A percentile compares a stretch with the other conserved stretches of the same genome.
Conservation (phyloP, 73 alveolate species). For the Tetrahymena malaccensis region DNA sequence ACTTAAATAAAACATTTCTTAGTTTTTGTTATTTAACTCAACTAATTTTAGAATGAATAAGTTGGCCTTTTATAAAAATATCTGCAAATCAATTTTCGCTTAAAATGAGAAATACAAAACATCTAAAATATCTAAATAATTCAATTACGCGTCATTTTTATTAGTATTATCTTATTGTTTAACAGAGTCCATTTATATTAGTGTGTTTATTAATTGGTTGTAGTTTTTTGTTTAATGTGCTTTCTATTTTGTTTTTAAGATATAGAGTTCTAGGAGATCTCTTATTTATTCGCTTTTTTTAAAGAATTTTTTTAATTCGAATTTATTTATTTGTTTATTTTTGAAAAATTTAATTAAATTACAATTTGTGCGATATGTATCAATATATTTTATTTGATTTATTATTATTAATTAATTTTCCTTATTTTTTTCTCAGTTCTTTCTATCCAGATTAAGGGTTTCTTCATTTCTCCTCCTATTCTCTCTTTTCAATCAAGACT, state of each 20-base stretch:
- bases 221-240: background rate
- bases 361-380: background rate
- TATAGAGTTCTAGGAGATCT: background rate
- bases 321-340: background rate
- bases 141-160: background rate
- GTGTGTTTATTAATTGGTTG: background rate
- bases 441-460: background rate
- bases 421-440: background rate
- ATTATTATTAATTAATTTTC: background rate
- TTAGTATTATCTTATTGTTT: background rate
- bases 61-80: too few relatives aligned
- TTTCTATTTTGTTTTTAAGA: background rate
- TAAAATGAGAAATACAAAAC: too few relatives aligned
- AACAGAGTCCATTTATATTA: background rate
- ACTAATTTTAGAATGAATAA: too few relatives aligned
- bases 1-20: background rate
- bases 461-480: background rate
- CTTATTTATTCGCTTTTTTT: background rate
- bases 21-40: too few relatives aligned
- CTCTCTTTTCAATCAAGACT: background rate
- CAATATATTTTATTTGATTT: background rate
- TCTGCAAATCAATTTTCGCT: background rate
- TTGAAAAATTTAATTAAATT: background rate
- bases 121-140: background rate
- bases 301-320: background rate